These are phyloP conservation scores for Pestalotiopsis sp. DNA, from an alignment of 2,329 filamentous ascomycete genomes.

Conservation along the genomic window DNA sequence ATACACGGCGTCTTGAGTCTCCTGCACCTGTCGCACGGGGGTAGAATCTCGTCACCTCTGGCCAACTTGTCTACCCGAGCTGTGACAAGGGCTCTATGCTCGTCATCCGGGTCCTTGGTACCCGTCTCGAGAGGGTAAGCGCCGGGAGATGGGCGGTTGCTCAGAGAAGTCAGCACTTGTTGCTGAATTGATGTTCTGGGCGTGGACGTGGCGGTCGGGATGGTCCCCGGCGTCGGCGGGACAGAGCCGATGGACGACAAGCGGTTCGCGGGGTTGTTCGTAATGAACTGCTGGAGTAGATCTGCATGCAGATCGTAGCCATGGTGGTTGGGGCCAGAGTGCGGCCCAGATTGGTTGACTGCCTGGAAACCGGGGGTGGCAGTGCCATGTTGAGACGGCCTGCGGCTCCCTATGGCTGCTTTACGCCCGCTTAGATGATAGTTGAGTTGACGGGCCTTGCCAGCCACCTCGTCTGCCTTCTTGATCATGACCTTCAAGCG, in stretches of 20 bases:
- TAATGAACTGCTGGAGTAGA: slow-evolving; percentile 55
- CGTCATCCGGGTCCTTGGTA: slow-evolving; percentile 31
- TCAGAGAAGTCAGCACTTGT: slow-evolving; percentile 22
- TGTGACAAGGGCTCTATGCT: slow-evolving; percentile 61
- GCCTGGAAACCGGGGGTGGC: slow-evolving; percentile 39
- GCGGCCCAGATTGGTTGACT: slow-evolving; percentile 29
- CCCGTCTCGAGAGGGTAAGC: slow-evolving; percentile 27
- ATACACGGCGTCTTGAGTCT: slow-evolving; percentile 79
- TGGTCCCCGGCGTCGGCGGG: slow-evolving; percentile 30
- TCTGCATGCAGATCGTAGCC: slow-evolving; percentile 54
- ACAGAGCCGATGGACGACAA: slow-evolving; percentile 29
- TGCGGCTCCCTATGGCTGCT: slow-evolving; percentile 69
- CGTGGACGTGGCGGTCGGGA: slow-evolving; percentile 28
- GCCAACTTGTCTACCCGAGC: slow-evolving; percentile 74
- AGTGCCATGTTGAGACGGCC: slow-evolving; percentile 39
- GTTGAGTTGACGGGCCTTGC: slow-evolving; percentile 71
- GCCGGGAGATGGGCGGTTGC: slow-evolving; percentile 28
- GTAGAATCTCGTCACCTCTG: slow-evolving; percentile 74
- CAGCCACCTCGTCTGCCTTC: slow-evolving; percentile 72
- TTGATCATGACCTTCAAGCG: slow-evolving; percentile 77
- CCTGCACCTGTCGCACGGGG: slow-evolving; percentile 82
- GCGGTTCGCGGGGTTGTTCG: slow-evolving; percentile 26
- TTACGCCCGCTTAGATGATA: slow-evolving; percentile 77
- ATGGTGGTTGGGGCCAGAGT: slow-evolving; percentile 28
- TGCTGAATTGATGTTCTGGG: slow-evolving; percentile 30